Evolutionary conservation across 2,329 filamentous ascomycete species (phyloP), one percentile per base, ranked within the genome.

Genomic region (Orbilia ellipsospora): DNA sequence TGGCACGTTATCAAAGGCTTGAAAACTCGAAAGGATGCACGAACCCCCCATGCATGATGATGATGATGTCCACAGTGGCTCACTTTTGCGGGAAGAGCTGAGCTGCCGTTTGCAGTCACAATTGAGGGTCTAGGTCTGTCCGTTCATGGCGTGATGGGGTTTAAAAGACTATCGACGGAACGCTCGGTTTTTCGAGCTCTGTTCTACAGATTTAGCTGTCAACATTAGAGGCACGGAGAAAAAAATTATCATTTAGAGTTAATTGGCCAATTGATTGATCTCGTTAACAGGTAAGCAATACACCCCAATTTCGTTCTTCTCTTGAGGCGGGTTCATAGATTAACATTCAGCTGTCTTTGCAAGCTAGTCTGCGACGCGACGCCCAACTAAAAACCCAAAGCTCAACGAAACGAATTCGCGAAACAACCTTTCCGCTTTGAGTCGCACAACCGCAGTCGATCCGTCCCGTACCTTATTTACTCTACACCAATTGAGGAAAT

Each of bases 1-100:
- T 74, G 55, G 56, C 69, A 73, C 68, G 40, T 60, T 54, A 73
- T 59, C 52, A 73, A 72, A 64, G 68, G 68, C 61, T 48, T 64
- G 57, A 73, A 52, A 36, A 13, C 7, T 55, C 54, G 60, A 63
- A 44, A 54, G 42, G 40, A 28, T 36, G 31, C 45, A 15, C 26
- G n/a, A 23, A 23, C 23, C 23, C 23, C 23, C 23, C 23, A 64
- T 65, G 68, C 68, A 65, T 62, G 62, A 73, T 7, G 31, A 36
- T 7, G 31, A 36, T 57, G 69, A 73, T 65, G 54, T 28, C 61
- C 61, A 65, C 61, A 52, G 48, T 48, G 23, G 23, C 23, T 23
- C 23, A 23, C 23, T 2, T 2, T 23, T 23, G 23, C 23, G 67
- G 66, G 26, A 42, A 42, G 50, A 63, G 60, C 60, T 52, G 60